Conservation (phyloP, 805 yeast species). For the Candida broadrunensis region DNA sequence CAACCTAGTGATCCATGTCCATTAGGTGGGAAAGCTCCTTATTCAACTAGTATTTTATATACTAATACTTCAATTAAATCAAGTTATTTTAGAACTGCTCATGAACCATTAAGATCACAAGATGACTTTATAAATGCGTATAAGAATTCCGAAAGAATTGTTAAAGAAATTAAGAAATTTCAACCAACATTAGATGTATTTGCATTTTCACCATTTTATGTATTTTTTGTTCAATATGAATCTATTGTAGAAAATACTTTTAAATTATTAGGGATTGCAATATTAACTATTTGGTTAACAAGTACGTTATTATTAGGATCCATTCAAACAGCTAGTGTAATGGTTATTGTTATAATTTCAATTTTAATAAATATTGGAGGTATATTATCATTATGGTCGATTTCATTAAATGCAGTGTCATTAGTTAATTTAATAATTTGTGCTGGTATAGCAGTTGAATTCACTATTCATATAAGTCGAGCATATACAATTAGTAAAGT, state of each 20-base stretch:
- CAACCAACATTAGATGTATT: constrained; percentile 53
- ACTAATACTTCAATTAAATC: constrained; percentile 44
- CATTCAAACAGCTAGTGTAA: constrained; percentile 50
- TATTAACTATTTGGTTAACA: constrained; percentile 48
- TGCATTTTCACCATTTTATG: constrained; percentile 92
- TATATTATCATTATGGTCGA: constrained; percentile 68
- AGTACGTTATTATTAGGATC: constrained; percentile 68
- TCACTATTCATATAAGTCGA: constrained; percentile 82
- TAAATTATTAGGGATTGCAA: constrained; percentile 50
- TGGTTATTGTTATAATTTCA: constrained; percentile 58
- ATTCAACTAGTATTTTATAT: constrained; percentile 55
- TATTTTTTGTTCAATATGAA: constrained; percentile 86
- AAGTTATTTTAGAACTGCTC: constrained; percentile 77
- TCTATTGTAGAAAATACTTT: constrained; percentile 61
- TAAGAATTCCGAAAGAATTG: constrained; percentile 65
- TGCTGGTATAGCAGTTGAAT: constrained; percentile 90
- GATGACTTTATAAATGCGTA: constrained; percentile 80
- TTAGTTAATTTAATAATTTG: constrained; percentile 90
- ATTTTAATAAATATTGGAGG: constrained; percentile 77
- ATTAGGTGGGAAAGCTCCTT: constrained; percentile 93
- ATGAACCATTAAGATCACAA: constrained; percentile 77
- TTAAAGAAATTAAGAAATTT: constrained; percentile 47
- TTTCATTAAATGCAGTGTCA: constrained; percentile 84
- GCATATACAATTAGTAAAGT: constrained; percentile 59
- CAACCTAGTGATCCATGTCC: constrained; percentile 90